Evolutionary conservation across 164 flowering plant species (phyloP).

Genomic region (Stephania cephalantha): DNA sequence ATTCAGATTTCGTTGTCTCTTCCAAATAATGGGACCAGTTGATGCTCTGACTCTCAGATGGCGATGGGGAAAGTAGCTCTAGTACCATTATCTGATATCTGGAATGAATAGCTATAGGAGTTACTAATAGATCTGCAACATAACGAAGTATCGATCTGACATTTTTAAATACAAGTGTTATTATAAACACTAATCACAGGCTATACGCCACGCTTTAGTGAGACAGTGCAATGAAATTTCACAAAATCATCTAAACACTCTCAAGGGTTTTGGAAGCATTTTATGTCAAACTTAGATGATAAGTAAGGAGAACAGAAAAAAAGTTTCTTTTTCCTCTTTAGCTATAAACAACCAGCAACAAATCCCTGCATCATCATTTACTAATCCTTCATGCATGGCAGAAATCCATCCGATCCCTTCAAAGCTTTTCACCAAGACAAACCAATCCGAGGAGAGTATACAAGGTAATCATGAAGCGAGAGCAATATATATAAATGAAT

Average conservation of each 20-base stretch:
- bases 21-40: conserved; percentile 32
- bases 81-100: conserved; percentile 77
- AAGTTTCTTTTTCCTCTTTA: too few relatives aligned
- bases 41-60: conserved; percentile 28
- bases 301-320: not conserved
- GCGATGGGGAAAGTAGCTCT: conserved; percentile 61
- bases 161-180: not conserved
- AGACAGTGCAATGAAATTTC: not conserved
- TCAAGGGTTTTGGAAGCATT: not conserved
- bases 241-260: not conserved
- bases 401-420: not conserved
- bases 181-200: not conserved
- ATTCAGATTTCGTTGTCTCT: conserved; percentile 37
- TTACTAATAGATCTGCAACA: not conserved
- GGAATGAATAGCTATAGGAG: conserved; percentile 15
- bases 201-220: not conserved
- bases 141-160: not conserved
- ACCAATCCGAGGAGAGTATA: not conserved
- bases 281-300: not conserved
- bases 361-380: not conserved
- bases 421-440: not conserved
- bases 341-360: not conserved
- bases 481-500: not conserved
- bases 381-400: not conserved
- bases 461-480: not conserved